Percentiles rank a stretch among this genome's conserved stretches.
These are phyloP conservation scores for Teunomyces kruisii DNA, from an alignment of 805 yeast genomes.

Conservation along the genomic window DNA sequence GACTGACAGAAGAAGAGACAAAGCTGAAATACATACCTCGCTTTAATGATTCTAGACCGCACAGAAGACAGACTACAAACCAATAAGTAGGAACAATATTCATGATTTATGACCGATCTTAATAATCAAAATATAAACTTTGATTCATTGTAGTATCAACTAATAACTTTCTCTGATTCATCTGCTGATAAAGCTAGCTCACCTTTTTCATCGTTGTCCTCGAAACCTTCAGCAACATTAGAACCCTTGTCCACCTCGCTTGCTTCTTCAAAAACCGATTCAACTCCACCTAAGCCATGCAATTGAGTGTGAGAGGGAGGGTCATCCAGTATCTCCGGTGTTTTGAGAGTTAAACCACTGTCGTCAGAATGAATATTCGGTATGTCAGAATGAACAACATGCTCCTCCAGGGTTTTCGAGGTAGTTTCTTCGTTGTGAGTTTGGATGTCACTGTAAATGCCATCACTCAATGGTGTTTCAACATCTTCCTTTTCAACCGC, in stretches of 20 bases:
- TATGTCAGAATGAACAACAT: too few species aligned
- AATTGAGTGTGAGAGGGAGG: too few species aligned
- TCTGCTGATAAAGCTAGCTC: too few species aligned
- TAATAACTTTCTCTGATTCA: not conserved
- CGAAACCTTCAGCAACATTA: too few species aligned
- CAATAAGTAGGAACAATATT: not conserved
- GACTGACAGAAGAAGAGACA: not conserved
- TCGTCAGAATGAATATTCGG: too few species aligned
- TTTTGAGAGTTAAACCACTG: too few species aligned
- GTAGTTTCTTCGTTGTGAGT: not conserved
- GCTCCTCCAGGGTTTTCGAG: too few species aligned
- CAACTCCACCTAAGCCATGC: too few species aligned
- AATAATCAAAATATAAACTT: not conserved
- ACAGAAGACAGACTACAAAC: not conserved
- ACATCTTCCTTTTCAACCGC: not conserved
- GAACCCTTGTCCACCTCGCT: too few species aligned
- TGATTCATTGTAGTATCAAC: not conserved
- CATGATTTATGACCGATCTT: conserved; percentile 1
- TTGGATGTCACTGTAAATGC: not conserved
- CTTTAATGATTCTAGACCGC: not conserved
- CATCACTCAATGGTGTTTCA: not conserved
- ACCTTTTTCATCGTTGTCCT: too few species aligned
- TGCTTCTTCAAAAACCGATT: too few species aligned
- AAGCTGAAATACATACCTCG: not conserved
- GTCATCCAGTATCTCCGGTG: too few species aligned